Evolutionary conservation across 345 rosid species (phyloP).

Genomic region (Stellera chamaejasme): DNA sequence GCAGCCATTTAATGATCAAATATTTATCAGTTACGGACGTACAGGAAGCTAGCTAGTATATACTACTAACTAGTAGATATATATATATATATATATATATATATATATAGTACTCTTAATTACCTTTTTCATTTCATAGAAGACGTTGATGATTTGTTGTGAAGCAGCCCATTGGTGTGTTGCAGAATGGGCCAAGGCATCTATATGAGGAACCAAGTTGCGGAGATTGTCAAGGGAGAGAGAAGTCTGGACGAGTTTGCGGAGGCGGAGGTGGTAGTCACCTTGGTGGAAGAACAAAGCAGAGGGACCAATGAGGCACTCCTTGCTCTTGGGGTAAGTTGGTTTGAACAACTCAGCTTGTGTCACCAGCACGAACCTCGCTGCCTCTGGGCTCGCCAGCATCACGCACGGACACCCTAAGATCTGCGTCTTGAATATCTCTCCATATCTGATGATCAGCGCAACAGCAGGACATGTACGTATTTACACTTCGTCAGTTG

Average conservation of each 20-base stretch:
- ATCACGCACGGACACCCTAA: constrained; percentile 89
- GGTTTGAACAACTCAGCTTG: constrained; percentile 81
- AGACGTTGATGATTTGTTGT: constrained; percentile 42
- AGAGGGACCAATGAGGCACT: constrained; percentile 67
- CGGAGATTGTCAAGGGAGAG: constrained; percentile 49
- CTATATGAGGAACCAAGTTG: constrained; percentile 49
- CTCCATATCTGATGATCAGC: constrained; percentile 46
- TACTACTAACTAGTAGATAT: background rate
- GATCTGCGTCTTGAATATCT: constrained; percentile 86
- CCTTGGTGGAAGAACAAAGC: constrained; percentile 91
- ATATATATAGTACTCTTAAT: background rate
- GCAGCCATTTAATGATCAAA: background rate
- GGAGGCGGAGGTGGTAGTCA: constrained; percentile 55
- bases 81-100: too few species aligned
- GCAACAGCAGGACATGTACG: too few species aligned
- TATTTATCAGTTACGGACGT: background rate
- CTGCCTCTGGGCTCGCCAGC: constrained; percentile 90
- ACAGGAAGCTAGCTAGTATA: background rate
- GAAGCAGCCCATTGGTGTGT: constrained; percentile 42
- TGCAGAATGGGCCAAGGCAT: constrained; percentile 37
- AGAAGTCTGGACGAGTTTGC: constrained; percentile 60
- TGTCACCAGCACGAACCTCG: constrained; percentile 59
- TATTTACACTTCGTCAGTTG: too few species aligned
- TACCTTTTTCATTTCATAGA: constrained; percentile 83
- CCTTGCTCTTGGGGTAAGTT: constrained; percentile 90